Base-by-base conservation (phyloP, 1,139 yeast species). In the Waltiozyma sp. region DNA sequence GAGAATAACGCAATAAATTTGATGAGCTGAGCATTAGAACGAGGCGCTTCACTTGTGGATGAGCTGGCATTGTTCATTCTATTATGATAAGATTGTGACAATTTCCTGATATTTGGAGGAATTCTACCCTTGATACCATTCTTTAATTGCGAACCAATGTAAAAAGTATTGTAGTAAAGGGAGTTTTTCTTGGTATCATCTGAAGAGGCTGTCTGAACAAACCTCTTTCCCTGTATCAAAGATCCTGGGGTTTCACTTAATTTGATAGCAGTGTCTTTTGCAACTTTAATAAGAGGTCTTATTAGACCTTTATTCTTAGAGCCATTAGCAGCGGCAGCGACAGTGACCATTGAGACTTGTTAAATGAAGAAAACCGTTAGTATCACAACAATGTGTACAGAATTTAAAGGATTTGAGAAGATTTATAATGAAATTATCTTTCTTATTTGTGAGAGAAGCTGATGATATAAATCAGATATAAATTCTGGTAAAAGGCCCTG, bases 1-100 rank as follows among this genome's bases (percentile, higher is more conserved):
- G 84, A 75, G 7, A 85, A 77, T 37, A 80, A 61, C 2, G 85
- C 77, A 75, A 84, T 77, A 80, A 86, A 80, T 52, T 77, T 73
- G 47, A 78, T 71, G 53, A 77, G 70, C 38, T 69, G 64, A 46
- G 76, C 66, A 44, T 70, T 74, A 46, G 67, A 70, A 49, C 72
- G 62, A 49, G 61, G 62, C 15, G 43, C 60, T 55, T 37, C 50
- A 45, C 37, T 52, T n/a, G 49, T 42, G 19, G 49, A 47, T 39
- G 48, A 54, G 31, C 53, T 63, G 48, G 40, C 59, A 46, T 48
- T 56, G 37, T 44, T 59, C 44, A 41, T 53, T 49, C 55, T 52
- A n/a, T 35, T 35, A 51, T 50, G 56, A 58, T 56, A 52, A 49
- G 53, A 47, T 19, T 53, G 50, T 0, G 57, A 50, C 34, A 55